phyloP scores from a whole-genome alignment of 441 rosid species.

The Lepidium campestre region DNA sequence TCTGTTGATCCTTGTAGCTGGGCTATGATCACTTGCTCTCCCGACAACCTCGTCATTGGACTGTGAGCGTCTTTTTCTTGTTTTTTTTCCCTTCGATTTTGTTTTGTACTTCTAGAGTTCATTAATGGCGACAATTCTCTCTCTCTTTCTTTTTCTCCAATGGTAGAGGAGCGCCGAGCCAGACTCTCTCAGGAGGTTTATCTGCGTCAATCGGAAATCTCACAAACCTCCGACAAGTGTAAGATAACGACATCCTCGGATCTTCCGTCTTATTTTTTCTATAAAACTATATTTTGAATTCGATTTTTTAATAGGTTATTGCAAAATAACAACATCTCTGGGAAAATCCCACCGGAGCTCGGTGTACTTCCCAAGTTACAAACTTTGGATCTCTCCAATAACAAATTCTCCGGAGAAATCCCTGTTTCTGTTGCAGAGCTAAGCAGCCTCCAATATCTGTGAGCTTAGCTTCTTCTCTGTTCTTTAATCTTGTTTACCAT shows the following conservation, averaged over 20 bases:
- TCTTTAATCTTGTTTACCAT: neutral
- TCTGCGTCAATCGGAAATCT: slow-evolving; percentile 62
- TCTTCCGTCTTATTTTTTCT: neutral
- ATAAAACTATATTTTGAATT: neutral
- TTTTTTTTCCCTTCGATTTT: neutral
- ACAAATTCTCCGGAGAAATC: slow-evolving; percentile 51
- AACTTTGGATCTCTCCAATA: slow-evolving; percentile 83
- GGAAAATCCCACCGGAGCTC: slow-evolving; percentile 66
- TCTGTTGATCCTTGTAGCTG: slow-evolving; percentile 97
- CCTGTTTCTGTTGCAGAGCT: slow-evolving; percentile 55
- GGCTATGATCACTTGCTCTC: slow-evolving; percentile 89
- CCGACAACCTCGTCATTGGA: slow-evolving; percentile 73
- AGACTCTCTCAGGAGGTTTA: slow-evolving; percentile 72
- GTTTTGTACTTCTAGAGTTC: neutral
- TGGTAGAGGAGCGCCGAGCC: slow-evolving; percentile 84
- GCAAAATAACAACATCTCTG: slow-evolving; percentile 83
- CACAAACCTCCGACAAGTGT: slow-evolving; percentile 89
- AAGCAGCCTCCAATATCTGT: slow-evolving; percentile 67
- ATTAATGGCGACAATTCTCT: slow-evolving; percentile 16
- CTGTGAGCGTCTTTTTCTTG: slow-evolving; percentile 40
- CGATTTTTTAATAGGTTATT: slow-evolving; percentile 35
- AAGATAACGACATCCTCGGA: slow-evolving; percentile 32
- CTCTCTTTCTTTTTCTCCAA: neutral
- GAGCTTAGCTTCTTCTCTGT: slow-evolving; percentile 25
- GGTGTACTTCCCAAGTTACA: slow-evolving; percentile 62